Evolutionary conservation across 2,329 filamentous ascomycete genomes (phyloP).

Genomic region (Colletotrichum sp.): DNA sequence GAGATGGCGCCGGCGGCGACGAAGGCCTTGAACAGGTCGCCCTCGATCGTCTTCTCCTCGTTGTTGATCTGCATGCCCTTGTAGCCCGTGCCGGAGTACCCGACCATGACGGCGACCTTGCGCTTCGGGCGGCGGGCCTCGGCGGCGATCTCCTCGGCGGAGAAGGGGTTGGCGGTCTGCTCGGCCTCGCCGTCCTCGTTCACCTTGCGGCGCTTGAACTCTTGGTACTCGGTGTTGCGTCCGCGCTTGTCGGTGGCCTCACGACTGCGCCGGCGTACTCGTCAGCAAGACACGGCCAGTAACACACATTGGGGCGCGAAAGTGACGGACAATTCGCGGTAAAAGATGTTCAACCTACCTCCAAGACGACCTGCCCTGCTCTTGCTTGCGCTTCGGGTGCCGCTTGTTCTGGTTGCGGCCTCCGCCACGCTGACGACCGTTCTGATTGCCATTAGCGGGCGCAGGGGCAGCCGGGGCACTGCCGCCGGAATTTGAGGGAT

Average conservation of each 20-base stretch:
- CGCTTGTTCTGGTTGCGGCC: neutral
- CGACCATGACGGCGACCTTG: conserved; percentile 94
- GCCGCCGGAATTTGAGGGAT: neutral
- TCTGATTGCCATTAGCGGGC: neutral
- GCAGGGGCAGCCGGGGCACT: neutral
- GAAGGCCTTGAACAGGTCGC: conserved; percentile 91
- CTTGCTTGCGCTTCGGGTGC: conserved; percentile 16
- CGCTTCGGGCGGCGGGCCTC: conserved; percentile 90
- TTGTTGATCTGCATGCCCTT: conserved; percentile 93
- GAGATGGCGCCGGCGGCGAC: conserved; percentile 91
- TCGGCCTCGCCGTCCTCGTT: conserved; percentile 33
- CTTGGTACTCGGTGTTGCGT: conserved; percentile 42
- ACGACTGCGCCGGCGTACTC: conserved; percentile 38
- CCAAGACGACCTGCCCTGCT: conserved; percentile 13
- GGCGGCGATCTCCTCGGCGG: conserved; percentile 82
- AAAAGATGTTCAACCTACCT: neutral
- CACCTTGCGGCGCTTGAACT: conserved; percentile 47
- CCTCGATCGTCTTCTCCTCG: conserved; percentile 90
- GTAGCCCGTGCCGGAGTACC: conserved; percentile 96
- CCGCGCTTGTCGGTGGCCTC: conserved; percentile 42
- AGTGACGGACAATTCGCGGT: neutral
- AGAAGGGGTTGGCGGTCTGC: conserved; percentile 50
- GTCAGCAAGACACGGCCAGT: neutral
- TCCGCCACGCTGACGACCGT: conserved; percentile 1
- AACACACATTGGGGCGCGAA: neutral